Base-by-base conservation (phyloP, 1,284 basidiomycete genomes). In the Puccinia horiana region DNA sequence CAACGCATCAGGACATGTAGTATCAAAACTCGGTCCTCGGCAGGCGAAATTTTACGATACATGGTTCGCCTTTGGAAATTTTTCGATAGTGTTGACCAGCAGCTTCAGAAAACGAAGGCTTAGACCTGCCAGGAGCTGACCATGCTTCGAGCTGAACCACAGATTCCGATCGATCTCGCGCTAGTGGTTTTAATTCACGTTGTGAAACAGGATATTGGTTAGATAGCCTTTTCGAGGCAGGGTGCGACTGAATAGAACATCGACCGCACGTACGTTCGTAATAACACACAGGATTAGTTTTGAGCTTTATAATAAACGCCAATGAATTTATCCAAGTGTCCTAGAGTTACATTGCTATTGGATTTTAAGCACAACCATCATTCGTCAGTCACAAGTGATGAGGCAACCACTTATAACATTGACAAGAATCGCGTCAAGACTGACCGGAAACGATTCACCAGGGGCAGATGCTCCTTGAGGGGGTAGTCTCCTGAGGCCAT, bases 71-170 rank as follows among this genome's bases (percentile, higher is more conserved):
- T 72, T 69, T 78, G n/a, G 44, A 93, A 95, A 97, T 20, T 89
- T 89, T 79, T 93, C 91, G 92, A 86, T 92, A 94, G 80, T 90
- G 90, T 85, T 94, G 91, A 86, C 91, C 90, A 88, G 93, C 91
- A 0, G 94, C 95, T 86, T 96, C 94, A 83, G 91, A 89, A 85
- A 94, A 96, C 0, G 90, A 89, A 14, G 94, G 94, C 88, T 95
- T 96, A 44, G 91, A 90, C 65, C 91, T 88, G 0, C 92, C 93
- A 0, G 94, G 94, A 1, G 93, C 93, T 84, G 91, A 93, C 94
- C 94, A 96, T 84, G 93, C 92, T 88, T 93, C 90, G n/a, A 97
- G 88, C 85, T 92, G 90, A 69, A 97, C 91, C 12, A 47, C 37
- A 37, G 61, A 49, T 23, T 78, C 63, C 11, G 76, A 78, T 29